Base-by-base conservation (phyloP, 2,329 filamentous ascomycete species). In the Diplodia intermedia region DNA sequence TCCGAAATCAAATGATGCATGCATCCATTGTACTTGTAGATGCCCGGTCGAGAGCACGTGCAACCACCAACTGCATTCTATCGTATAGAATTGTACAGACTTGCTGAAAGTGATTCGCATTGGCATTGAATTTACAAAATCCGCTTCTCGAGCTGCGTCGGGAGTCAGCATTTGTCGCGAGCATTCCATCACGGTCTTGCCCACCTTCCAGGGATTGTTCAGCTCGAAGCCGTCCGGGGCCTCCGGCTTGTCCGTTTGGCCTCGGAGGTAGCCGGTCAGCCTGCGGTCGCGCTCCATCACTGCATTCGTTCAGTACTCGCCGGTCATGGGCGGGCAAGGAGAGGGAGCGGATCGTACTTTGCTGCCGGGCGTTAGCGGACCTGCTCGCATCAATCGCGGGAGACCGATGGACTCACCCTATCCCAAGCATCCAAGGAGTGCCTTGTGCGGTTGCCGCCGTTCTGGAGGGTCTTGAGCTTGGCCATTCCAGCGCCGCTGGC, bases 271-370 rank as follows among this genome's bases (percentile, higher is more conserved):
- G 66, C 88, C 88, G 50, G 88, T 90, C 73, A 90, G 81, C 71
- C 88, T 81, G 74, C 84, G 79, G 77, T 90, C 88, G 78, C 88
- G 83, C 73, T 89, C 86, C 86, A 90, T 88, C 88, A 90, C 88
- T 90, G 76, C 62, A 56, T 69, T 31, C 57, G 61, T 69, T 76
- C 71, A 77, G 74, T 75, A 72, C 69, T 73, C 69, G 61, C 66
- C 52, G 43, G 33, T 57, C 55, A 69, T 36, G 23, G n/a, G 20
- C n/a, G 29, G 68, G 69, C 70, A 62, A 29, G 26, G 26, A 49
- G 31, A 43, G 26, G 15, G 57, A 33, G 40, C 8, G 62, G 71
- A 73, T 79, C 79, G 73, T 83, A 86, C 85, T 86, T 86, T 86
- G 84, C 85, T 86, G 74, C 70, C 38, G 66, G 66, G 18, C 67